Evolutionary conservation across 345 rosid species (phyloP).

Genomic region (Stellera chamaejasme): DNA sequence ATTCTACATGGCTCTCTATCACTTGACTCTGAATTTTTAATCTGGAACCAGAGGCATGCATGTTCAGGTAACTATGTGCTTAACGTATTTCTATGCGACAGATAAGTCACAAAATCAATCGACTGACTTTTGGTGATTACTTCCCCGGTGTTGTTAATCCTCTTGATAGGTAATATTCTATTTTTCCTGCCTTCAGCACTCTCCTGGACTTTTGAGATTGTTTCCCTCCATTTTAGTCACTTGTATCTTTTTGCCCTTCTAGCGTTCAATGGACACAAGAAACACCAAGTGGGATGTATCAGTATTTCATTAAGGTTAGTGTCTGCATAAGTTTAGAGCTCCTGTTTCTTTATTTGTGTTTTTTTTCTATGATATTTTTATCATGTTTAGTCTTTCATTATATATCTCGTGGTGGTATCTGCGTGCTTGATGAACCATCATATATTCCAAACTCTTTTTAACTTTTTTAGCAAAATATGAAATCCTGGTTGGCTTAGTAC

Average conservation of each 20-base stretch:
- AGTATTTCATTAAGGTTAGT: slow-evolving; percentile 86
- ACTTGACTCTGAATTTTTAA: not conserved
- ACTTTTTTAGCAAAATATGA: too few species aligned
- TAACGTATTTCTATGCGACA: slow-evolving; percentile 21
- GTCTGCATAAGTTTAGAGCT: not conserved
- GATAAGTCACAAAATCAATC: slow-evolving; percentile 89
- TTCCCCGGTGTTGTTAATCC: slow-evolving; percentile 94
- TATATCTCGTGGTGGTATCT: not conserved
- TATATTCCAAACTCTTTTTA: too few species aligned
- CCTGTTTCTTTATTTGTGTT: not conserved
- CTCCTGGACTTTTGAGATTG: slow-evolving; percentile 6
- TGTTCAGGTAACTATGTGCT: slow-evolving; percentile 1
- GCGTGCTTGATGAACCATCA: too few species aligned
- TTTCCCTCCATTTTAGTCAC: not conserved
- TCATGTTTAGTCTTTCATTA: slow-evolving; percentile 7
- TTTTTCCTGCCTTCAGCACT: slow-evolving; percentile 9
- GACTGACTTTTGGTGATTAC: slow-evolving; percentile 73
- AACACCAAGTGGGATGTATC: slow-evolving; percentile 73
- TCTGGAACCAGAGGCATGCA: too few species aligned
- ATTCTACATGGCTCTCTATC: not conserved
- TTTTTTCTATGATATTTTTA: not conserved
- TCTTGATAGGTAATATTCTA: slow-evolving; percentile 65
- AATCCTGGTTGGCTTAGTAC: too few species aligned
- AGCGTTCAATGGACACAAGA: slow-evolving; percentile 81
- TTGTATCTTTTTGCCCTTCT: slow-evolving; percentile 11